Evolutionary conservation across 371 early-diverging fungal species (phyloP).

Genomic region (Caulochytrium protostelioides): DNA sequence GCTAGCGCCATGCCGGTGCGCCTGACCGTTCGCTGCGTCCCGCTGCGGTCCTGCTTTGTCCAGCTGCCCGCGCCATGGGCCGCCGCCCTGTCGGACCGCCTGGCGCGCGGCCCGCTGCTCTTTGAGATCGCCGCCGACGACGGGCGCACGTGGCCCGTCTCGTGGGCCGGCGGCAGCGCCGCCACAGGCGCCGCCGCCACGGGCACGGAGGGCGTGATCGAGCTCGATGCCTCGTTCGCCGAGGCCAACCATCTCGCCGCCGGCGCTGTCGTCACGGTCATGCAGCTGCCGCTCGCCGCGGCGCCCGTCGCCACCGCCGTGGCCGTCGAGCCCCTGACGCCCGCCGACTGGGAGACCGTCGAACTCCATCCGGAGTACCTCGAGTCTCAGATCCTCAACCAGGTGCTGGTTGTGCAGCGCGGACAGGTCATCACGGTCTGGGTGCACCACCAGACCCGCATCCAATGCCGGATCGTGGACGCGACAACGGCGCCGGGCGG

Average conservation of each 20-base stretch:
- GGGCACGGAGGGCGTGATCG: background rate
- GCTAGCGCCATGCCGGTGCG: no score
- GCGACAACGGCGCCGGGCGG: no score
- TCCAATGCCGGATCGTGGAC: slow-evolving; percentile 9
- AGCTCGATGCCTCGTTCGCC: background rate
- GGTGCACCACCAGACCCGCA: slow-evolving; percentile 38
- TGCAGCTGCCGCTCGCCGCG: no score
- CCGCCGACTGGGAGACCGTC: slow-evolving; percentile 74
- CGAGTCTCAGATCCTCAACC: slow-evolving; percentile 52
- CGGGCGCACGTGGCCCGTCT: slow-evolving; percentile 29
- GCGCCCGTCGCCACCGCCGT: background rate
- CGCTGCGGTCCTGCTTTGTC: slow-evolving; percentile 36
- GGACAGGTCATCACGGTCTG: slow-evolving; percentile 48
- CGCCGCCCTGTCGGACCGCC: slow-evolving; percentile 38
- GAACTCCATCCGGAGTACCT: slow-evolving; percentile 59
- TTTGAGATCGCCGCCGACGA: slow-evolving; percentile 18
- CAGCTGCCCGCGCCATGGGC: slow-evolving; percentile 41
- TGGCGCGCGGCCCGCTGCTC: slow-evolving; percentile 38
- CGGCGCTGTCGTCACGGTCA: no score
- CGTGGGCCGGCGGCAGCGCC: slow-evolving; percentile 36
- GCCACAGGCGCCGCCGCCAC: background rate
- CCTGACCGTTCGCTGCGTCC: no score
- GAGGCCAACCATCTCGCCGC: background rate
- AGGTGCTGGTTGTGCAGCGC: slow-evolving; percentile 42
- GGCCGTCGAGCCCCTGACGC: slow-evolving; percentile 46